Base-by-base conservation (phyloP, 2,329 filamentous ascomycete species). In the Ramichloridium luteum region DNA sequence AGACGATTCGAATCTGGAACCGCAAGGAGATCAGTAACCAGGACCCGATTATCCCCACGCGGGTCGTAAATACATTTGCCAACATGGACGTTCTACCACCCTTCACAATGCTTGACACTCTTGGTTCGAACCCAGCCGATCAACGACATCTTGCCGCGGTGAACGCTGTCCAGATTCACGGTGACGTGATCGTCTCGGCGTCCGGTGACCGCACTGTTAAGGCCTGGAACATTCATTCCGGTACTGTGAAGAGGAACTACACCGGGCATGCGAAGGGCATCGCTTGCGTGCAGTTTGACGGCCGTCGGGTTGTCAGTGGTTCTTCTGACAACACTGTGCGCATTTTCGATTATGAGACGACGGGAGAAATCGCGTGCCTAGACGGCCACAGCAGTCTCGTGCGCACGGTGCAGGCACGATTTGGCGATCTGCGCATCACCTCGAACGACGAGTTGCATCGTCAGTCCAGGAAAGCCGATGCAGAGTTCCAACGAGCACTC, bases 301-400 rank as follows among this genome's bases (percentile, higher is more conserved):
- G 84, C 15, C 76, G 83, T 30, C 74, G 90, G 13, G 92, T 98
- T 40, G 84, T 98, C 31, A 94, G 84, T 47, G 90, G 90, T 3
- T 94, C 86, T 56, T 94, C 86, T 46, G 90, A 98, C 55, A 85
- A 92, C 52, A 86, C 90, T 25, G 84, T 98, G 17, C 85, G 90
- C 45, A 90, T 98, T 13, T 98, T 93, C 54, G 90, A 96, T 53
- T 77, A 80, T 27, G 70, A 73, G 27, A 85, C 84, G 0, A 80
- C 81, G 3, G 77, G 90, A 8, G 86, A 96, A 56, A 84, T 96
- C 4, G 88, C 86, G 11, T 88, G 81, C 49, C 66, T 98, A 6
- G 70, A 77, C 30, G 81, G 81, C 8, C 90, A 98, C 52, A 68
- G 65, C 3, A 81, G 82, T 43, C 71, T 98, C 12, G 90, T 98